Evolutionary conservation across 306 rosid species (phyloP).

Genomic region (Trichosanthes cucumerina): DNA sequence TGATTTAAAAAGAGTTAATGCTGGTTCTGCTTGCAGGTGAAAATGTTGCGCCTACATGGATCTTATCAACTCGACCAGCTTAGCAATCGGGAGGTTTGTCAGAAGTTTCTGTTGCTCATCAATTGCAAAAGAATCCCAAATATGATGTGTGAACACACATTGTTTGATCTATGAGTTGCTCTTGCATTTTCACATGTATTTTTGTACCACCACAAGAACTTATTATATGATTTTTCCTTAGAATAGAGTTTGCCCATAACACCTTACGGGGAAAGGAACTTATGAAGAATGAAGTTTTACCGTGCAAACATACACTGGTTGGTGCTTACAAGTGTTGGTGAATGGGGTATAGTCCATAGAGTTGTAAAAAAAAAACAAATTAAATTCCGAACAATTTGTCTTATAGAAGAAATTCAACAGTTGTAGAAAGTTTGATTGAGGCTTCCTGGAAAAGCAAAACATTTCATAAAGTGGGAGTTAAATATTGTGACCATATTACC

Average conservation of each 20-base stretch:
- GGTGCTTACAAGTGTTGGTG: not conserved
- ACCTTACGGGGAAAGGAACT: not conserved
- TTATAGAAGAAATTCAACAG: not conserved
- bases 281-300: not conserved
- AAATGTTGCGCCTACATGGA: constrained; percentile 83
- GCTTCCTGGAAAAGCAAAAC: not conserved
- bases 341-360: not conserved
- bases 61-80: constrained; percentile 77
- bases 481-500: not conserved
- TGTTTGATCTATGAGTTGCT: not conserved
- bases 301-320: not conserved
- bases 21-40: constrained; percentile 52
- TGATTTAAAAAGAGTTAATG: constrained; percentile 7
- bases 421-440: not conserved
- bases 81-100: constrained; percentile 78
- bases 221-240: not conserved
- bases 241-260: not conserved
- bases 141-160: not conserved
- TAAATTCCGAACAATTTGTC: not conserved
- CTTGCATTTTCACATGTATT: not conserved
- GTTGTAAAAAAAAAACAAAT: not conserved
- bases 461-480: not conserved
- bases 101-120: constrained; percentile 11
- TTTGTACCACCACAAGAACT: not conserved
- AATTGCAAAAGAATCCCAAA: not conserved